Evolutionary conservation across 306 rosid genomes (phyloP).

Genomic region (Mimosa pudica): DNA sequence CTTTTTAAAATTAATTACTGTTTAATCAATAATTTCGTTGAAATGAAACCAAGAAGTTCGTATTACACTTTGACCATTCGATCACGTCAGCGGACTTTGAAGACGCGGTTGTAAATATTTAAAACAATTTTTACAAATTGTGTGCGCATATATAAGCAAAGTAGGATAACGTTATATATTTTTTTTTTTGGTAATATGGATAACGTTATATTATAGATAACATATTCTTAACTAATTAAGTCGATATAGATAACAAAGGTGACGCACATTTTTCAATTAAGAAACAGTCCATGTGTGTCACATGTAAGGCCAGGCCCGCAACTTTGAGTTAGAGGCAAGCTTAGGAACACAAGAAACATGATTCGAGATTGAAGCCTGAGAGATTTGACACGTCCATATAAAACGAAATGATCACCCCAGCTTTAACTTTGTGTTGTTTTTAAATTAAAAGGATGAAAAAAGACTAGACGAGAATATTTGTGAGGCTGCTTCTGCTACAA

Average conservation of each 20-base stretch:
- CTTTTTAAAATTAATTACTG: too few relatives aligned
- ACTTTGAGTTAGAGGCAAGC: background rate
- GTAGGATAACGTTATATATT: too few relatives aligned
- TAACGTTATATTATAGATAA: too few relatives aligned
- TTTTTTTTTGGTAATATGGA: too few relatives aligned
- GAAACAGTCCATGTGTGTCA: slow-evolving; percentile 2
- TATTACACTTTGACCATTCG: background rate
- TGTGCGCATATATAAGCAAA: background rate
- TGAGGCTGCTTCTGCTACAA: slow-evolving; percentile 17
- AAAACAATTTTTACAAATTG: background rate
- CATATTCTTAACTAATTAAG: background rate
- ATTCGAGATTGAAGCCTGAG: background rate
- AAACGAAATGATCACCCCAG: background rate
- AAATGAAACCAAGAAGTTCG: background rate
- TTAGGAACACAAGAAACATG: background rate
- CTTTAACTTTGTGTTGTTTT: background rate
- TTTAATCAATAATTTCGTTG: background rate
- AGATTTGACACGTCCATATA: background rate
- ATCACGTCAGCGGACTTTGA: background rate
- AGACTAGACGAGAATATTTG: background rate
- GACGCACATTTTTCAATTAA: background rate
- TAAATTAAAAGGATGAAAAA: background rate
- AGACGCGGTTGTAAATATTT: background rate
- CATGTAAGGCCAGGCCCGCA: background rate
- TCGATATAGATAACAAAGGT: background rate